Base-by-base conservation (phyloP, 2,329 filamentous ascomycete genomes). In the Neopestalotiopsis sp. region DNA sequence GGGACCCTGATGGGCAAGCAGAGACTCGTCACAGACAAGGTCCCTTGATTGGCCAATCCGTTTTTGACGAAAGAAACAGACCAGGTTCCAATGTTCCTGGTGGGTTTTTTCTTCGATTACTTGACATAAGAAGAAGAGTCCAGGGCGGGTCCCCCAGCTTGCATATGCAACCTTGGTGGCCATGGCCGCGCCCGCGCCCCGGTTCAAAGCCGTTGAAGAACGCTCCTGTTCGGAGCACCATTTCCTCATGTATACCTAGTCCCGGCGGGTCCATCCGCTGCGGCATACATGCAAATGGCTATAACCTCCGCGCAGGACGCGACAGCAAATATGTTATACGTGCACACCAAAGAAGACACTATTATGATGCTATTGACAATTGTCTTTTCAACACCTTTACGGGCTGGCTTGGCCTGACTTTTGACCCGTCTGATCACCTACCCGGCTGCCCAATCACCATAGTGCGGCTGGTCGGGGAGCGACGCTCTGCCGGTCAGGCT, bases 81-180 rank as follows among this genome's bases (percentile, higher is more conserved):
- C 34, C 34, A 38, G 34, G 34, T 38, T 38, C 34, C 34, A 38
- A 28, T 38, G 34, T 38, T 38, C 6, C 34, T 38, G 6, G 34
- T 38, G 34, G 34, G 34, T 10, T 38, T 7, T 10, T 10, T 10
- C 34, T 38, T 38, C 34, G 34, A 38, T 7, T 38, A 38, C 10
- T 10, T 38, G 34, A 10, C 6, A 38, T 7, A 38, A 7, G 10
- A 38, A 38, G 10, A 38, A 38, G 34, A 38, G 34, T 38, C 6
- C 9, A 38, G 6, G 45, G 45, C 45, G 45, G 45, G 45, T 52
- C 45, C 45, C 34, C 24, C 24, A 3, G 34, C 6, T n/a, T 52
- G 45, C 45, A 52, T 52, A 52, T 52, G 45, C 45, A 52, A 52
- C 45, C 45, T 52, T 52, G 45, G 17, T 52, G 45, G 45, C 45